Conservation (phyloP, 163 green algal genomes). For the Chlorella variabilis region DNA sequence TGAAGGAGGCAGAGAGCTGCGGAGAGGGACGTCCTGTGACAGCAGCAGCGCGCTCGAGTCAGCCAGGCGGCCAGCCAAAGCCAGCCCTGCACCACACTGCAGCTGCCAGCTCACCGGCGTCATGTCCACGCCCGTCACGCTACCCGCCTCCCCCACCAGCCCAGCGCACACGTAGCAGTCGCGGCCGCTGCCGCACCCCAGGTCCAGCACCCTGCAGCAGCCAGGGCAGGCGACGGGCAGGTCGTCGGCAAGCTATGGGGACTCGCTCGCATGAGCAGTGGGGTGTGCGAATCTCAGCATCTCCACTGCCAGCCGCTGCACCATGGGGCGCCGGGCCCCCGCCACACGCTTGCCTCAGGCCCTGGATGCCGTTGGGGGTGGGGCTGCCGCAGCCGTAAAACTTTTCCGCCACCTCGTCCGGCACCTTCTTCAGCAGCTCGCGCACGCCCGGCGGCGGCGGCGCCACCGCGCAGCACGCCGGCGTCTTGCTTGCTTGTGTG, state of each 20-base stretch:
- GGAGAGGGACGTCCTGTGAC: too few relatives aligned
- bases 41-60: too few relatives aligned
- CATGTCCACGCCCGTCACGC: constrained; percentile 83
- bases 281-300: too few relatives aligned
- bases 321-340: too few relatives aligned
- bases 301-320: too few relatives aligned
- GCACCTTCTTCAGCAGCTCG: constrained; percentile 65
- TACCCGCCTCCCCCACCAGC: constrained; percentile 63
- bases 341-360: constrained; percentile 58
- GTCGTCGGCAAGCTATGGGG: too few relatives aligned
- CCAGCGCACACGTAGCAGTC: constrained; percentile 93
- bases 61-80: too few relatives aligned
- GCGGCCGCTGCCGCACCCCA: constrained; percentile 88
- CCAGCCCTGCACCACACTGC: background rate
- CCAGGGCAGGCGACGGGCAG: too few relatives aligned
- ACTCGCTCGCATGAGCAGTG: too few relatives aligned
- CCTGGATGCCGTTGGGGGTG: constrained; percentile 84
- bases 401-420: constrained; percentile 80
- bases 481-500: too few relatives aligned
- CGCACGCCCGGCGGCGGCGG: constrained; percentile 56
- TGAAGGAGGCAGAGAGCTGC: too few relatives aligned
- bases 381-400: constrained; percentile 94
- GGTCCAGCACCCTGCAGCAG: constrained; percentile 76
- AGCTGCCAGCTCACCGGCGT: constrained; percentile 52
- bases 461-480: constrained; percentile 70